These are phyloP conservation scores for Leavenworthia alabamica DNA, from an alignment of 345 rosid genomes.

Conservation along the genomic window DNA sequence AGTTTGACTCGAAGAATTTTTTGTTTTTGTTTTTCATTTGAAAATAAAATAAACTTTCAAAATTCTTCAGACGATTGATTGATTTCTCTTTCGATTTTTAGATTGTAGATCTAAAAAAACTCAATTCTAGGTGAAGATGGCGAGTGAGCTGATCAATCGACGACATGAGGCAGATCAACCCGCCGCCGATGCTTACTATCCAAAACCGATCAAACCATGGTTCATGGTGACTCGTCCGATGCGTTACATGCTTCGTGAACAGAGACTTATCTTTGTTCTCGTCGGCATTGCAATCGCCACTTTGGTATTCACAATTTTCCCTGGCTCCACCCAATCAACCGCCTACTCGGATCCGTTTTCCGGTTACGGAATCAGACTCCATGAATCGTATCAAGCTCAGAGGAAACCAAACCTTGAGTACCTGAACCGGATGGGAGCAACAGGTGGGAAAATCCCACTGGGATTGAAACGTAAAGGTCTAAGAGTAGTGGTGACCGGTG, in stretches of 20 bases:
- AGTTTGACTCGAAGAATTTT: slow-evolving; percentile 22
- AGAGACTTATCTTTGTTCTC: slow-evolving; percentile 49
- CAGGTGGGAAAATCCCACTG: slow-evolving; percentile 47
- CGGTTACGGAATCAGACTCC: slow-evolving; percentile 25
- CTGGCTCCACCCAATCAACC: slow-evolving; percentile 28
- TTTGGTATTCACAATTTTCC: slow-evolving; percentile 47
- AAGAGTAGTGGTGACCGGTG: slow-evolving; percentile 71
- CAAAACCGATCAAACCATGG: slow-evolving; percentile 87
- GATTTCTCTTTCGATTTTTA: neutral
- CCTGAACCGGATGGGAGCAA: slow-evolving; percentile 22
- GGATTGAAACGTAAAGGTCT: slow-evolving; percentile 50
- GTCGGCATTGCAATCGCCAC: slow-evolving; percentile 55
- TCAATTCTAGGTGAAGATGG: slow-evolving; percentile 34
- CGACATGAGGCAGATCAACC: slow-evolving; percentile 68
- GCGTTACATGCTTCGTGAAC: slow-evolving; percentile 44
- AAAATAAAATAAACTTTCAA: neutral
- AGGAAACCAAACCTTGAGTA: slow-evolving; percentile 23
- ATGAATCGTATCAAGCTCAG: slow-evolving; percentile 23
- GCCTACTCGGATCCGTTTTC: slow-evolving; percentile 13
- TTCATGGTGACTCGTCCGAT: slow-evolving; percentile 48
- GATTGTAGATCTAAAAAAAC: slow-evolving; percentile 1
- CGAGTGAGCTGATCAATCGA: slow-evolving; percentile 76
- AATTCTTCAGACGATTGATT: neutral
- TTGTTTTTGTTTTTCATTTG: neutral
- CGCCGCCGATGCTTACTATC: slow-evolving; percentile 57